These are phyloP conservation scores for Globisporangium emineosum DNA, from an alignment of 352 stramenopile species.

Conservation along the genomic window DNA sequence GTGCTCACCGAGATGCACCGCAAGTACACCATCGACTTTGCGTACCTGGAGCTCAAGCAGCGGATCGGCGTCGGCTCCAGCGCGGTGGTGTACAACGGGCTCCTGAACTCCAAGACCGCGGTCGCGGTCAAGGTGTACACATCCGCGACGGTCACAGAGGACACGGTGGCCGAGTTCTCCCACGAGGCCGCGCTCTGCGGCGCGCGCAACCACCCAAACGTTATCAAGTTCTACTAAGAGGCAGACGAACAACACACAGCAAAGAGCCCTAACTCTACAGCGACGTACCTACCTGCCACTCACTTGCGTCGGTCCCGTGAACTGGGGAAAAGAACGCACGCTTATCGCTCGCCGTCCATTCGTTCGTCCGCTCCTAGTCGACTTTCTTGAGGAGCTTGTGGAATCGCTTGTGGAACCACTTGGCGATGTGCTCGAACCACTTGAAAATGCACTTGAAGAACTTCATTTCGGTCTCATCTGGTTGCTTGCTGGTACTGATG, in stretches of 20 bases:
- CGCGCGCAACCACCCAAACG: no score
- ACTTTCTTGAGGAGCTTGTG: neutral
- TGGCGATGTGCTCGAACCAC: neutral
- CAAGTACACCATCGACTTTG: slow-evolving; percentile 73
- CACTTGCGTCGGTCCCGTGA: no score
- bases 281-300: no score
- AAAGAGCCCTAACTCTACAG: no score
- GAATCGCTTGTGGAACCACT: neutral
- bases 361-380: neutral
- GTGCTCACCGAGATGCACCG: slow-evolving; percentile 70
- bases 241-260: no score
- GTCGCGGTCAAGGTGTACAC: slow-evolving; percentile 51
- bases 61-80: slow-evolving; percentile 32
- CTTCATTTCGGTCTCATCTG: neutral
- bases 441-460: neutral
- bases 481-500: no score
- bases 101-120: slow-evolving; percentile 34
- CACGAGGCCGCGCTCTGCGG: no score
- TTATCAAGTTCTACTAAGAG: slow-evolving; percentile 17
- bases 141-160: slow-evolving; percentile 18
- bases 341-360: no score
- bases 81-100: no score
- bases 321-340: no score
- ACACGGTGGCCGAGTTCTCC: slow-evolving; percentile 13
- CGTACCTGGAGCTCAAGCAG: slow-evolving; percentile 48